phyloP scores from a whole-genome alignment of 2,329 filamentous ascomycete species.

The Sarocladium kiliense region DNA sequence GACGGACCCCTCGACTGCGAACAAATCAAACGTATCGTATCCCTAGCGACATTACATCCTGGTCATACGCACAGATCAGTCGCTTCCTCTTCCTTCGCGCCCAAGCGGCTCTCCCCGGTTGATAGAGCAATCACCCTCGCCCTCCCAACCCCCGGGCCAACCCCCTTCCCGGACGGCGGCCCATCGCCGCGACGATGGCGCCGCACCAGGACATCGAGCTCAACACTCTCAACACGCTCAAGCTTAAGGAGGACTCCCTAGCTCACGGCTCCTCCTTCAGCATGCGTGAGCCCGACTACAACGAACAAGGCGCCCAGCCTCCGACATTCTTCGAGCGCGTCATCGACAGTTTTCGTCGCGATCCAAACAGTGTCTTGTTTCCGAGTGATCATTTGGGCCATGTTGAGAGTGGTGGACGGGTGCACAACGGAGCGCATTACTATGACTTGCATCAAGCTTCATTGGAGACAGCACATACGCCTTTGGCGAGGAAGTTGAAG shows the following conservation, averaged over 20 bases:
- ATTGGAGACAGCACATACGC: conserved; percentile 69
- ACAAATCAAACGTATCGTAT: not conserved
- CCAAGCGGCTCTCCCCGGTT: not conserved
- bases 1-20: not conserved
- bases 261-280: conserved; percentile 44
- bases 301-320: conserved; percentile 25
- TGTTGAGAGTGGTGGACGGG: conserved; percentile 22
- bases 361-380: conserved; percentile 46
- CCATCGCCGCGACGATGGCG: conserved; percentile 25
- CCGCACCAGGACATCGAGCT: conserved; percentile 44
- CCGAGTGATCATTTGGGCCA: conserved; percentile 36
- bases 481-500: conserved; percentile 73
- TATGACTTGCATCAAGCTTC: conserved; percentile 55
- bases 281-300: conserved; percentile 45
- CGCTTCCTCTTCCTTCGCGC: not conserved
- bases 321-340: conserved; percentile 34
- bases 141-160: not conserved
- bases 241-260: conserved; percentile 53
- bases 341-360: conserved; percentile 59
- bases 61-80: not conserved
- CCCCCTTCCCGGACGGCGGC: not conserved
- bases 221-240: conserved; percentile 51
- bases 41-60: not conserved
- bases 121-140: not conserved
- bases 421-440: conserved; percentile 40